Conservation (phyloP, 108 stramenopile species). For the Aurantiochytrium sp. region DNA sequence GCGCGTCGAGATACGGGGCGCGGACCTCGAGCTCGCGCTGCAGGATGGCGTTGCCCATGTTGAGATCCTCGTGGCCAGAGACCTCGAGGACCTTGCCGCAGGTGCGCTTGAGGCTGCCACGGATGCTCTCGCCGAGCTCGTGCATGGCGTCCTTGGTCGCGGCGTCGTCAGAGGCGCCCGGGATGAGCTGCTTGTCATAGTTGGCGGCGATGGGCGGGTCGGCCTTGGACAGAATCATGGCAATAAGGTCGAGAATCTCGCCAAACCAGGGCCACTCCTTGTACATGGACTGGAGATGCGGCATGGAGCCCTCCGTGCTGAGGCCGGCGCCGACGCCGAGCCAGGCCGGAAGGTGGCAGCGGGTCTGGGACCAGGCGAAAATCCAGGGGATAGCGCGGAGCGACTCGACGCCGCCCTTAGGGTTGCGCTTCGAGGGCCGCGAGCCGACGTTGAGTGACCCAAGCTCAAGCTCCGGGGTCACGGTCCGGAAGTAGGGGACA, state of each 20-base stretch:
- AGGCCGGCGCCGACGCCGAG: conserved; percentile 87
- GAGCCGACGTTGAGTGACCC: conserved; percentile 83
- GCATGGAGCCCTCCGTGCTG: conserved; percentile 50
- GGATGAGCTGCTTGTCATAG: conserved; percentile 80
- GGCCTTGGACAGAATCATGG: conserved; percentile 88
- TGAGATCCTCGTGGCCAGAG: conserved; percentile 69
- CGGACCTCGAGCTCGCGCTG: conserved; percentile 80
- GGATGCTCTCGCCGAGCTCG: conserved; percentile 73
- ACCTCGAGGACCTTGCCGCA: conserved; percentile 72
- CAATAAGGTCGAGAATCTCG: conserved; percentile 82
- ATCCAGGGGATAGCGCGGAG: conserved; percentile 95
- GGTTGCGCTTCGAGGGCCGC: conserved; percentile 88
- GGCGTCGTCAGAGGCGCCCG: conserved; percentile 34
- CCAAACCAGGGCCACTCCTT: conserved; percentile 88
- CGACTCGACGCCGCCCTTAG: conserved; percentile 88
- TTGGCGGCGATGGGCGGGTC: conserved; percentile 82
- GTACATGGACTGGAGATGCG: conserved; percentile 77
- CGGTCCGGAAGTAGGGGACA: conserved; percentile 91
- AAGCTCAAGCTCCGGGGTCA: conserved; percentile 92
- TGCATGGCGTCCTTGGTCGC: conserved; percentile 54
- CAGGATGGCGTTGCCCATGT: conserved; percentile 72
- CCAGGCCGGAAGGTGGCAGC: conserved; percentile 90
- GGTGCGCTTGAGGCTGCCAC: conserved; percentile 73
- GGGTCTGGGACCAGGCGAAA: conserved; percentile 94
- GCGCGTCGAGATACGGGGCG: conserved; percentile 90